A percentile compares a stretch with the other conserved stretches of the same genome.
Conservation (phyloP, 495 filamentous ascomycete genomes). For the Cryomyces antarcticus region DNA sequence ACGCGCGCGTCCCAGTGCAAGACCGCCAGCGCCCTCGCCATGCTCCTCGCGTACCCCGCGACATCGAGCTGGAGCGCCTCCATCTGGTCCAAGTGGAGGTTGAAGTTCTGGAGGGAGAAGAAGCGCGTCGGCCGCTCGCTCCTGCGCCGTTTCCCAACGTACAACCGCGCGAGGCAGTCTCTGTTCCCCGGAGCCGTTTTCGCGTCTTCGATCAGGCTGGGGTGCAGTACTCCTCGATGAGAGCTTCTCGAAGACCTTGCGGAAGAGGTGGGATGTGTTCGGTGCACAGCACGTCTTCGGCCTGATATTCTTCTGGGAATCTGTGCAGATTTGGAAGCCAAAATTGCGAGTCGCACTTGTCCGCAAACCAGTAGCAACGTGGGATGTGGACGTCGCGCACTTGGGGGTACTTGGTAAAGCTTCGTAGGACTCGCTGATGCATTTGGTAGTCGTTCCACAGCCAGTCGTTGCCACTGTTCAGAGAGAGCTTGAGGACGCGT, state of each 20-base stretch:
- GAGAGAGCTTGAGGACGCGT: background rate
- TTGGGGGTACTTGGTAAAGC: background rate
- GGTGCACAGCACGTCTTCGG: conserved; percentile 4
- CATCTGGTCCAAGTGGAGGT: conserved; percentile 10
- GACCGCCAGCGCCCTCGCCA: conserved; percentile 14
- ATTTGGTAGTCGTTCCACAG: conserved; percentile 1
- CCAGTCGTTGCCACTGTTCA: background rate
- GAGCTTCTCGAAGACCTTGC: background rate
- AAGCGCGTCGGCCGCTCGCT: conserved; percentile 4
- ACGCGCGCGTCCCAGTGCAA: conserved; percentile 12
- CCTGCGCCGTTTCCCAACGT: conserved; percentile 8
- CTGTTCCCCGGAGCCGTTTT: conserved; percentile 2
- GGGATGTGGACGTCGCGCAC: background rate
- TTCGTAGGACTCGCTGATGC: background rate
- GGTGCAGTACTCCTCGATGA: conserved; percentile 9
- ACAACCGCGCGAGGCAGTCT: conserved; percentile 11
- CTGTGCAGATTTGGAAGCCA: background rate
- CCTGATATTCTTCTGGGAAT: conserved; percentile 2
- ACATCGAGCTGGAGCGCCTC: conserved; percentile 5
- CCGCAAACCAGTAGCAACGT: background rate
- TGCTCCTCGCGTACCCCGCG: conserved; percentile 1
- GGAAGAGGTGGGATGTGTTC: conserved; percentile 9
- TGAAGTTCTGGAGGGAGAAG: conserved; percentile 11
- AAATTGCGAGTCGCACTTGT: background rate
- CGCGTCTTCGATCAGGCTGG: conserved; percentile 1